Base-by-base conservation (phyloP, 164 flowering plant genomes). In the Kingdonia uniflora region DNA sequence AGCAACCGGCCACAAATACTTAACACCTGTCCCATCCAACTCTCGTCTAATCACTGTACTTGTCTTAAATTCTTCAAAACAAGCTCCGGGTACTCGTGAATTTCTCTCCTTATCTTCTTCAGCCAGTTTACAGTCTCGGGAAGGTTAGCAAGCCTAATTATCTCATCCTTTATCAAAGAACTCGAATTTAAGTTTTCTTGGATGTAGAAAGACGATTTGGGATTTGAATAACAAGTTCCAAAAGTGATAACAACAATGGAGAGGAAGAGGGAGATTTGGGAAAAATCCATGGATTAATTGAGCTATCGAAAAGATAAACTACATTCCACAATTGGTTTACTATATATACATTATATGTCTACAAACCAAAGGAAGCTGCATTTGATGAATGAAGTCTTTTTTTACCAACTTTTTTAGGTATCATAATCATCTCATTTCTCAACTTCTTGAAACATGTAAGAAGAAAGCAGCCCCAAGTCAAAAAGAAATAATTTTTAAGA, bases 81-180 rank as follows among this genome's bases (percentile, higher is more conserved):
- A 11, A 82, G 83, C 59, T 85, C 88, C 35, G 94, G 94, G 57
- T 78, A 57, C 71, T 73, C 66, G 19, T 85, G 88, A 35, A 82
- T 80, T 48, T 60, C 58, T 55, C 94, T 68, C 67, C 88, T 63
- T 19, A 75, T 57, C 25, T 55, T 57, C 66, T 67, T 74, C 65
- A 82, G 52, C 90, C 90, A 80, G 15, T 56, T 47, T 52, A 67
- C 71, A 2, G 75, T 73, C 2, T 59, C 50, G 1, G 67, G 60
- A 19, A 63, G 66, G 61, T 70, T 77, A 4, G 78, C 74, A 21
- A 74, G 45, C 49, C 50, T 52, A 5, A 62, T 12, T 37, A 74
- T 74, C 46, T 52, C 69, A 17, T 69, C 70, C 52, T 35, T 68
- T 2, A 64, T 19, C 4, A 62, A 68, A 24, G 48, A 48, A 38